Evolutionary conservation across 306 rosid genomes (phyloP).

Genomic region (Lathyrus sativus): DNA sequence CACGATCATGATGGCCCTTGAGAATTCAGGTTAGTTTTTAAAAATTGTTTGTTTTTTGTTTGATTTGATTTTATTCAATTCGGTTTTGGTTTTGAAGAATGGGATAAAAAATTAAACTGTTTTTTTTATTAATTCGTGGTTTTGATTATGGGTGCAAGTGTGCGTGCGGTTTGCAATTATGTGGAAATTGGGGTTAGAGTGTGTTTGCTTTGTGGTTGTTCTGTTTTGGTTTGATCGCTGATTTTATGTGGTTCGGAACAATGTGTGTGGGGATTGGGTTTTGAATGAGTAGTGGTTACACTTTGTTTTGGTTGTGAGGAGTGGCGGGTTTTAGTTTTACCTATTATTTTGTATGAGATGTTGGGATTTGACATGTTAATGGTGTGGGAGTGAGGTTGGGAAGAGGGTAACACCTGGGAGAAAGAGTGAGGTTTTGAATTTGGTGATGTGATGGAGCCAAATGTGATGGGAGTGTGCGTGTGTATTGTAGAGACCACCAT

Average conservation of each 20-base stretch:
- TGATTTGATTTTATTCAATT: constrained; percentile 16
- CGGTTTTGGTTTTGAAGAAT: constrained; percentile 7
- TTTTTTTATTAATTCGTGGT: background rate
- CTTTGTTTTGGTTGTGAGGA: constrained; percentile 20
- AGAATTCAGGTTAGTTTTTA: constrained; percentile 59
- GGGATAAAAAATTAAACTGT: background rate
- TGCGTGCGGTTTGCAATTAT: background rate
- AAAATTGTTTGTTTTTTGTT: background rate
- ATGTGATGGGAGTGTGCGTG: constrained; percentile 11
- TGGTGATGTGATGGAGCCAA: background rate
- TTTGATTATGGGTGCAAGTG: constrained; percentile 5
- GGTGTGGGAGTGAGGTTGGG: no score
- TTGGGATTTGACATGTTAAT: no score
- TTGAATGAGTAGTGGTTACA: constrained; percentile 3
- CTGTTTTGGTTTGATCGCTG: constrained; percentile 34
- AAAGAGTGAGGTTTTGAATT: no score
- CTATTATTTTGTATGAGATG: no score
- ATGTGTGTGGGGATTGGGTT: constrained; percentile 37
- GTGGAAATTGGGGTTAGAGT: constrained; percentile 16
- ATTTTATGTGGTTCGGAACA: constrained; percentile 36
- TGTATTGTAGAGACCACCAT: background rate
- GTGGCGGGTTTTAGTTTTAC: constrained; percentile 18
- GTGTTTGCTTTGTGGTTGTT: constrained; percentile 31
- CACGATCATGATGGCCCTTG: constrained; percentile 90
- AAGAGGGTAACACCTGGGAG: no score